A percentile compares a stretch with the other conserved stretches of the same genome.
Conservation (phyloP, 2,329 filamentous ascomycete species). For the Neofusicoccum kwambonambiense region DNA sequence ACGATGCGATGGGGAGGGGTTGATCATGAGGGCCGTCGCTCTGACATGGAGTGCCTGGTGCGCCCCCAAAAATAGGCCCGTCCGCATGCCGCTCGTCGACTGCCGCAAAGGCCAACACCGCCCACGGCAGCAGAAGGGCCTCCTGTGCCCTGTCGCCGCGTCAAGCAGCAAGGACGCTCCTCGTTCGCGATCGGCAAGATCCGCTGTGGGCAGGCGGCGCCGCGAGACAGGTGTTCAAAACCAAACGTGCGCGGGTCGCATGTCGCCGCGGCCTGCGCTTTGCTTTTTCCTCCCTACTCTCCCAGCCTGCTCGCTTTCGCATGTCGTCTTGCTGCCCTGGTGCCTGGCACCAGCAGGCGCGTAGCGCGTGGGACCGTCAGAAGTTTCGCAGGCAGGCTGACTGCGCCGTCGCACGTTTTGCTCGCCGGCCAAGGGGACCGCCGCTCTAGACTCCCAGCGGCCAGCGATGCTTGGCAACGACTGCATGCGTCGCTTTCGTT, state of each 20-base stretch:
- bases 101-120: not conserved
- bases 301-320: not conserved
- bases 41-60: not conserved
- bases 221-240: conserved; percentile 6
- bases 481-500: not conserved
- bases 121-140: not conserved
- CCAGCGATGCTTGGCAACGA: conserved; percentile 12
- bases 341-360: not conserved
- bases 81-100: not conserved
- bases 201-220: not conserved
- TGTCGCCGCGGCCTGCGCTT: not conserved
- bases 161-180: conserved; percentile 5
- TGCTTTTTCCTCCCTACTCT: conserved; percentile 7
- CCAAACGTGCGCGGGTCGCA: conserved; percentile 11
- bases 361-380: conserved; percentile 1
- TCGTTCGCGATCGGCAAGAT: conserved; percentile 3
- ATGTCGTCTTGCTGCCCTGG: not conserved
- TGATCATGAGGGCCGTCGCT: conserved; percentile 6
- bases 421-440: not conserved
- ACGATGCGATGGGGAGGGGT: not conserved
- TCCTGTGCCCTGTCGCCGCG: not conserved
- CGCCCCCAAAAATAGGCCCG: conserved; percentile 4
- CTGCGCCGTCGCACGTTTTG: conserved; percentile 13
- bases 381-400: conserved; percentile 8
- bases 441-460: conserved; percentile 2